Base-by-base conservation (phyloP, 148 eudicot species). In the Amaranthus cruentus region DNA sequence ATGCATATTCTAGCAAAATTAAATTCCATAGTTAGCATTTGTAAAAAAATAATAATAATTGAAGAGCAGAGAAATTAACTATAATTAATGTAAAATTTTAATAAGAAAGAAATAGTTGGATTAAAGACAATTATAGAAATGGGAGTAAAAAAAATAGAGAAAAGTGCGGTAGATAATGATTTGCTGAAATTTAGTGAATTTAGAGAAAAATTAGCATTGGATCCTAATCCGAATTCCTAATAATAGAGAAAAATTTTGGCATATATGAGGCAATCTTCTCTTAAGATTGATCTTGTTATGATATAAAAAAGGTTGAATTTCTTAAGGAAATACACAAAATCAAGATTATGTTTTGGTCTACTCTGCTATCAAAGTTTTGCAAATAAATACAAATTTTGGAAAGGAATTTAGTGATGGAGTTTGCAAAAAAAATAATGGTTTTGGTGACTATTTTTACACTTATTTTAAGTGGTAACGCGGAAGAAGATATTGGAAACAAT, bases 331-430 rank as follows among this genome's bases (percentile, higher is more conserved):
- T 44, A 15, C n/a, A 18, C 13, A 44, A 52, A 55, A 55, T 15
- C 82, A 70, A 70, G 80, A 77, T 69, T 75, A 56, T 77, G 71
- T 18, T 70, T 65, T 79, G 66, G 75, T 67, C 74, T 70, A 57
- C 18, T 71, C 28, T 63, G 75, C 81, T 77, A 74, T 50, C 60
- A 73, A 0, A 48, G n/a, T n/a, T 55, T 15, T 66, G 55, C 69
- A 66, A 66, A 10, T 15, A 66, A 15, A 66, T 28, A 28, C 38
- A 28, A 28, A 66, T 3, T 48, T 6, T 18, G 18, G 18, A 18
- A 18, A 18, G 18, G 6, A 9, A 18, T 18, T 18, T 38, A 44
- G 51, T 15, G 15, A 28, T 72, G 69, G 75, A 49, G 56, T 60
- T 61, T 61, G 53, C 10, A 18, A 73, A 73, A 14, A 2, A n/a